Percentiles rank a stretch among this genome's conserved stretches.
phyloP scores from a whole-genome alignment of 805 yeast genomes.

The Candida yuanshanica region DNA sequence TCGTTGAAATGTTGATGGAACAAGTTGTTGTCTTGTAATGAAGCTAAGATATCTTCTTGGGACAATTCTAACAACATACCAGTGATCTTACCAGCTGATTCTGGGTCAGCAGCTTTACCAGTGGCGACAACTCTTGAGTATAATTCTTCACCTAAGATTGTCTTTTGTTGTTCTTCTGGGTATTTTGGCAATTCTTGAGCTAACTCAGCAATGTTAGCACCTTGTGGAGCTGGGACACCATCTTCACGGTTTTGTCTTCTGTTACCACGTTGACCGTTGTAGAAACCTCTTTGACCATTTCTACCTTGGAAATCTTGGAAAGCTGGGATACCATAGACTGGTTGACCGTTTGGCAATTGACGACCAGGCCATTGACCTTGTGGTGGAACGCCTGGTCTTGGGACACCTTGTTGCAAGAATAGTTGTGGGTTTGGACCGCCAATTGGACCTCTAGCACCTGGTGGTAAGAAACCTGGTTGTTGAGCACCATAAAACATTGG shows the following conservation, averaged over 20 bases:
- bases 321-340: constrained; percentile 84
- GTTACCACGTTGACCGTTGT: constrained; percentile 37
- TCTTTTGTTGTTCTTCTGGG: constrained; percentile 92
- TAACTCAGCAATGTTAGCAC: constrained; percentile 34
- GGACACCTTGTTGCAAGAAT: constrained; percentile 60
- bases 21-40: constrained; percentile 84
- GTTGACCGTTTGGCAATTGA: constrained; percentile 76
- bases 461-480: constrained; percentile 79
- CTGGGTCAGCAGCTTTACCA: constrained; percentile 83
- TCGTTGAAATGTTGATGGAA: constrained; percentile 90
- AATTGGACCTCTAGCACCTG: constrained; percentile 78
- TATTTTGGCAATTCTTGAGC: constrained; percentile 57
- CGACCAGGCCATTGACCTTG: constrained; percentile 57
- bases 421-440: constrained; percentile 77
- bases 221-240: constrained; percentile 12
- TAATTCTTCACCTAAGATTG: constrained; percentile 94
- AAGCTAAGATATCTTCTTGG: constrained; percentile 80
- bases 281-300: constrained; percentile 36
- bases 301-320: constrained; percentile 58
- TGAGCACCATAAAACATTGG: constrained; percentile 66
- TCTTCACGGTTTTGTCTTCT: constrained; percentile 33
- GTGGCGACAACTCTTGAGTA: constrained; percentile 87
- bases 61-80: constrained; percentile 98
- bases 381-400: constrained; percentile 53
- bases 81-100: constrained; percentile 97